Percentiles rank a stretch among this genome's conserved stretches.
Evolutionary conservation across 306 rosid genomes (phyloP).

Genomic region (Castanospermum australe): DNA sequence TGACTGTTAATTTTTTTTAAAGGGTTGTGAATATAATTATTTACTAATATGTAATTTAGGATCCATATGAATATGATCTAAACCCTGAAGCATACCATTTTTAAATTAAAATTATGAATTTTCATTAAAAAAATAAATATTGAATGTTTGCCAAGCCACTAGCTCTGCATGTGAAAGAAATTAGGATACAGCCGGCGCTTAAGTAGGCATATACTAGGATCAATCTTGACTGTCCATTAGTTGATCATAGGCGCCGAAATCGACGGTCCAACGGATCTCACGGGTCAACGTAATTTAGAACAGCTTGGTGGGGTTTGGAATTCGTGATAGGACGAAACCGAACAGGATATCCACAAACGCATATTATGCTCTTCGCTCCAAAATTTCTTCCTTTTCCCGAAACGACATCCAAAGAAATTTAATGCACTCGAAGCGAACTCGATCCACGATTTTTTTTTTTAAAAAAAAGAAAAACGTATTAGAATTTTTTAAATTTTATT

Average conservation of each 20-base stretch:
- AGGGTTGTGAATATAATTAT: background rate
- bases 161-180: background rate
- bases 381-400: background rate
- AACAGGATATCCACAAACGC: slow-evolving; percentile 20
- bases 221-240: background rate
- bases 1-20: too few relatives aligned
- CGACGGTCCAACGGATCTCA: background rate
- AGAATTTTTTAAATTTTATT: too few relatives aligned
- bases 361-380: background rate
- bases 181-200: background rate
- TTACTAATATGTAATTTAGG: background rate
- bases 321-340: slow-evolving; percentile 31
- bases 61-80: background rate
- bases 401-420: slow-evolving; percentile 40
- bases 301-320: slow-evolving; percentile 27
- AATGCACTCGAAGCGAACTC: slow-evolving; percentile 38
- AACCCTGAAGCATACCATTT: background rate
- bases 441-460: too few relatives aligned
- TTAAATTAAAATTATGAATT: too few relatives aligned
- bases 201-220: background rate
- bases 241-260: background rate
- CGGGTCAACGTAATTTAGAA: slow-evolving; percentile 40
- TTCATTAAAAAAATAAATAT: too few relatives aligned
- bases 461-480: too few relatives aligned
- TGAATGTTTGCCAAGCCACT: background rate